A percentile compares a stretch with the other conserved stretches of the same genome.
phyloP scores from a whole-genome alignment of 805 yeast species.

The Candida quercuum region DNA sequence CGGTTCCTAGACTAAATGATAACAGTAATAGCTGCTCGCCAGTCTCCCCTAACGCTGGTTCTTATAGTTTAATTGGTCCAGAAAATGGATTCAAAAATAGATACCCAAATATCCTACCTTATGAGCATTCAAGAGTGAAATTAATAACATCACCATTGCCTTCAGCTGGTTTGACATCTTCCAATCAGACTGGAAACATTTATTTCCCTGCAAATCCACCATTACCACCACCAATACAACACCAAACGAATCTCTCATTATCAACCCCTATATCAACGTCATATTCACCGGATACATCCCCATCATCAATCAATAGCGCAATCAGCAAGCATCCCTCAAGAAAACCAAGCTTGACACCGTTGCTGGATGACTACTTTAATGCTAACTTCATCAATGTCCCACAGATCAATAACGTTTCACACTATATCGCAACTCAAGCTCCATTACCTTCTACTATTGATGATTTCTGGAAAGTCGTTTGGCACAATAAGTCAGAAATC shows the following conservation, averaged over 20 bases:
- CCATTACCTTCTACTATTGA: conserved; percentile 73
- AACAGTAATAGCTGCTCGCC: background rate
- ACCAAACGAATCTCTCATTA: conserved; percentile 20
- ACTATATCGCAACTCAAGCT: conserved; percentile 86
- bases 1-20: background rate
- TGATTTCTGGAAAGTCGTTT: conserved; percentile 86
- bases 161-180: conserved; percentile 6
- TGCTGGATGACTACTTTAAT: conserved; percentile 64
- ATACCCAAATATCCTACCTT: conserved; percentile 82
- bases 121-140: conserved; percentile 76
- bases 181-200: background rate
- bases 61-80: conserved; percentile 3
- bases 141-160: conserved; percentile 27
- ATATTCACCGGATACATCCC: background rate
- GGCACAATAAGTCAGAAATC: conserved; percentile 58
- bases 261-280: background rate
- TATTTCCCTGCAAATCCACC: conserved; percentile 5
- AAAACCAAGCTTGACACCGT: background rate
- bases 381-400: conserved; percentile 63
- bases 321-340: background rate
- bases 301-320: background rate
- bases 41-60: conserved; percentile 7
- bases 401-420: conserved; percentile 32
- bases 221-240: conserved; percentile 1
- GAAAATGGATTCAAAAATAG: conserved; percentile 52